Evolutionary conservation across 345 rosid species (phyloP).

Genomic region (Citrus maxima): DNA sequence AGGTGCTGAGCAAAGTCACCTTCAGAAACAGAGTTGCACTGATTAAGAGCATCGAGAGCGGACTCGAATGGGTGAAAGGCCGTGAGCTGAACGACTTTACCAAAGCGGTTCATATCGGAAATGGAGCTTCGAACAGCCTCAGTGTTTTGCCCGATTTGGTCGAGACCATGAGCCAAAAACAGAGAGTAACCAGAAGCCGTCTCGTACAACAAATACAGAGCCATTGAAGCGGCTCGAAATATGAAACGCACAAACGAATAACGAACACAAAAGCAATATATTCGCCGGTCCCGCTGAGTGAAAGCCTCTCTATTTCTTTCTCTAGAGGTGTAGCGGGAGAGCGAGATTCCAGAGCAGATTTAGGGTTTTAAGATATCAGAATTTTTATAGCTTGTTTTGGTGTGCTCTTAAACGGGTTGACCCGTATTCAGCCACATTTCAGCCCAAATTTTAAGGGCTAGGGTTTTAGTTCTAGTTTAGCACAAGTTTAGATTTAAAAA

Average conservation of each 20-base stretch:
- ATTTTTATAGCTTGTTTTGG: neutral
- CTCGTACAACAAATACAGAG: slow-evolving; percentile 53
- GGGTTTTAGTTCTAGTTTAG: neutral
- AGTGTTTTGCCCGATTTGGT: slow-evolving; percentile 78
- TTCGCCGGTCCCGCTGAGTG: too few species aligned
- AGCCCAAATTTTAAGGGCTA: neutral
- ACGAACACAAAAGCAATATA: neutral
- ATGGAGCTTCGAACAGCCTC: slow-evolving; percentile 81
- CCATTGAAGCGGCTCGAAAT: slow-evolving; percentile 41
- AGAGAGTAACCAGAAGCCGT: slow-evolving; percentile 71
- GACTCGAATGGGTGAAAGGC: slow-evolving; percentile 66
- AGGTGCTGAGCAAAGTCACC: slow-evolving; percentile 35
- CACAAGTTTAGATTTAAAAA: too few species aligned
- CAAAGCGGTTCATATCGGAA: slow-evolving; percentile 66
- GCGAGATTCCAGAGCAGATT: neutral
- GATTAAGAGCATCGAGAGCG: slow-evolving; percentile 73
- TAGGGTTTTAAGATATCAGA: slow-evolving; percentile 5
- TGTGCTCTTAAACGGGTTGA: neutral
- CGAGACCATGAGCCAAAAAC: slow-evolving; percentile 56
- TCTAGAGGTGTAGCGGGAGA: neutral
- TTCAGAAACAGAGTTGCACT: slow-evolving; percentile 83
- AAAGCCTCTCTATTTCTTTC: neutral
- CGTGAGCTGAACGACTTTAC: slow-evolving; percentile 70
- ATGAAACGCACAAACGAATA: neutral
- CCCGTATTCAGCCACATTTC: neutral